Base-by-base conservation (phyloP, 148 eudicot genomes). In the Selenicereus undatus region DNA sequence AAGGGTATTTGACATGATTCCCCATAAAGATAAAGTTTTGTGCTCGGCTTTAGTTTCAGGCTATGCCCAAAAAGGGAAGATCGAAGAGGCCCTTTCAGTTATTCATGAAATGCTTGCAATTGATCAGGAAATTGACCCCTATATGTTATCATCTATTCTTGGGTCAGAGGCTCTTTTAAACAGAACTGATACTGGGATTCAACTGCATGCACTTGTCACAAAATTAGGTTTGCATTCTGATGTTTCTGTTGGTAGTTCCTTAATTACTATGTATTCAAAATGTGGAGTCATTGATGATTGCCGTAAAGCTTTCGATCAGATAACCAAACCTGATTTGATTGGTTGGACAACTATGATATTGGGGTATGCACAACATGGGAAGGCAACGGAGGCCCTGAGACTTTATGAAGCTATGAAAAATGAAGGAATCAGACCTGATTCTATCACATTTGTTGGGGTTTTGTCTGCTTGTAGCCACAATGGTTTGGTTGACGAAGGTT, bases 381-480 rank as follows among this genome's bases (percentile, higher is more conserved):
- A 89, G 82, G 96, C 90, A 60, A 52, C 51, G 11, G 91, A 90
- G 74, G 98, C 96, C 73, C 84, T 95, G 52, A 78, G 80, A 77
- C 75, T 86, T 5, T 95, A 86, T 72, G 88, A 91, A 74, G 83
- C 87, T 68, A 93, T 95, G 98, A 91, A 76, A 80, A 80, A 80
- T 35, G 82, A 90, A 60, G 90, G 94, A 66, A 79, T 86, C 65
- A 83, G 86, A 80, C 98, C 98, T 26, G 98, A 95, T 86, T 74
- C 90, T 24, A 94, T 95, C 77, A 95, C 98, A 78, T 95, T 93
- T 86, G 89, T 90, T 43, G 96, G 90, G n/a, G 91, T 95, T 81
- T 82, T 95, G 80, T 86, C 94, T 83, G 98, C 97, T 78, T 95
- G 98, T 86, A 93, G 96, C 84, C 98, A 93, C 79, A 83, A 76